Conservation (phyloP, 345 rosid species). For the Melaleuca alternifolia region DNA sequence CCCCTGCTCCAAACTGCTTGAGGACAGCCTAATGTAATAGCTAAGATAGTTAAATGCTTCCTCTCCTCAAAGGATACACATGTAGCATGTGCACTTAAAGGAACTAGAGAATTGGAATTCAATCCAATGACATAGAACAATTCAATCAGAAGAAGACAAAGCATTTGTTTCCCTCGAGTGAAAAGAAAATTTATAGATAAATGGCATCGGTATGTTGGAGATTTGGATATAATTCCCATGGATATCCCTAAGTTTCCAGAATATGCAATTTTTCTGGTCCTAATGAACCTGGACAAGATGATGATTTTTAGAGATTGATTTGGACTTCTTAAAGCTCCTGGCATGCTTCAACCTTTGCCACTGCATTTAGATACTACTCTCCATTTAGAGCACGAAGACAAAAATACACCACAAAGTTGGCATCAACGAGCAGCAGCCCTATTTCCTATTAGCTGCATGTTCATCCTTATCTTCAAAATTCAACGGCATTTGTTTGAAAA, state of each 20-base stretch:
- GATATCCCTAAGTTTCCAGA: not conserved
- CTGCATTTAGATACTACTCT: not conserved
- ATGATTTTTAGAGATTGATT: not conserved
- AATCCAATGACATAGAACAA: not conserved
- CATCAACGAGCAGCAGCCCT: not conserved
- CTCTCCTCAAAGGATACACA: not conserved
- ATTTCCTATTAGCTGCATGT: not conserved
- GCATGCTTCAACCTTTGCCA: not conserved
- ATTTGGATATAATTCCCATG: not conserved
- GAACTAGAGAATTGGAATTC: not conserved
- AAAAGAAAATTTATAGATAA: not conserved
- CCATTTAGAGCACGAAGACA: not conserved
- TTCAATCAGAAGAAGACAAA: not conserved
- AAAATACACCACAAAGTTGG: not conserved
- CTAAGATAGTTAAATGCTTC: not conserved
- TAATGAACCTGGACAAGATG: not conserved
- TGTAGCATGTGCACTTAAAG: no score
- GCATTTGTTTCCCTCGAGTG: not conserved
- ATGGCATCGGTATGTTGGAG: not conserved
- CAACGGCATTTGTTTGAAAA: not conserved
- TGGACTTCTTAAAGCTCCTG: not conserved
- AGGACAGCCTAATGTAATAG: conserved; percentile 54
- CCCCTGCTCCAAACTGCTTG: conserved; percentile 87
- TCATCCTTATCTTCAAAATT: not conserved
- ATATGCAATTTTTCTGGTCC: not conserved